A percentile compares a stretch with the other conserved stretches of the same genome.
Conservation (phyloP, 2,329 filamentous ascomycete genomes). For the Phyllosticta citribraziliensis region DNA sequence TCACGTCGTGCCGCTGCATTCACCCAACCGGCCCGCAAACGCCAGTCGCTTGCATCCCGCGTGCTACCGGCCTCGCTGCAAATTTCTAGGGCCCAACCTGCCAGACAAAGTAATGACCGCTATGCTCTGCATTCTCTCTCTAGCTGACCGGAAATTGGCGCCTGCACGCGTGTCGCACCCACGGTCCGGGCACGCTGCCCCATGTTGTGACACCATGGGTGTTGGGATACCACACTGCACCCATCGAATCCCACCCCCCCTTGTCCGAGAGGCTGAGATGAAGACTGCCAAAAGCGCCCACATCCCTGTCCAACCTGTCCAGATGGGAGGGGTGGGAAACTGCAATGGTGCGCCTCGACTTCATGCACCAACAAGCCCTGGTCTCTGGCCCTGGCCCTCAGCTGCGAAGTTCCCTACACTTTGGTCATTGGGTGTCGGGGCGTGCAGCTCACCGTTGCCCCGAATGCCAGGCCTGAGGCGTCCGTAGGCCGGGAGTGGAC, state of each 20-base stretch:
- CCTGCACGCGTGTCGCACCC: conserved; percentile 2
- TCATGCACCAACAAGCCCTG: neutral
- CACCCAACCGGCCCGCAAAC: conserved; percentile 2
- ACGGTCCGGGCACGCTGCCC: neutral
- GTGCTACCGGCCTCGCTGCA: conserved; percentile 3
- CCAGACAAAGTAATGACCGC: neutral
- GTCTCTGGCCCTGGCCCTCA: neutral
- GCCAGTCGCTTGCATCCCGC: conserved; percentile 7
- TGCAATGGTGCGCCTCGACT: neutral
- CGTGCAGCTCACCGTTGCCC: neutral
- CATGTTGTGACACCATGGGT: neutral
- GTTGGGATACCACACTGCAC: neutral
- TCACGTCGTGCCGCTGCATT: conserved; percentile 1
- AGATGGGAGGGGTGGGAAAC: neutral
- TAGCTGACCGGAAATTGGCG: conserved; percentile 8
- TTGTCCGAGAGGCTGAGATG: neutral
- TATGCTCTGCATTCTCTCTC: conserved; percentile 3
- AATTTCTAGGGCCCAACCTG: neutral
- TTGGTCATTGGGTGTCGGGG: neutral
- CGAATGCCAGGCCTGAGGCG: neutral
- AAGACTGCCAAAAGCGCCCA: neutral
- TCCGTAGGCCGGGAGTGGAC: neutral
- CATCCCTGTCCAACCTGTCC: neutral
- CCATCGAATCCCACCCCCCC: neutral
- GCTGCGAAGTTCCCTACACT: neutral